Evolutionary conservation across 2,329 filamentous ascomycete genomes (phyloP).

Genomic region (Claviceps pazoutovae): DNA sequence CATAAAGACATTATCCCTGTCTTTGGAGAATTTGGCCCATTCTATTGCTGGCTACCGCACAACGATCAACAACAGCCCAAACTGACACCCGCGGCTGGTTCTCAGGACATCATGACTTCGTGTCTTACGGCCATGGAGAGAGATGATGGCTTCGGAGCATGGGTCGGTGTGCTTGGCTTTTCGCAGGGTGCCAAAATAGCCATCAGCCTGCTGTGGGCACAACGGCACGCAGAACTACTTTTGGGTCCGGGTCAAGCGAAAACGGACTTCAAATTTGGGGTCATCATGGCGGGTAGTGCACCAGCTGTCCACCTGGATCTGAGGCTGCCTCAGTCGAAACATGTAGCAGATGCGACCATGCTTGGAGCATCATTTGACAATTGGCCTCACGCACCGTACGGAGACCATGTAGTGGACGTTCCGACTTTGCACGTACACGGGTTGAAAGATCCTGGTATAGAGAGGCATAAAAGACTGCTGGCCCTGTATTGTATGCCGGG

Average conservation of each 20-base stretch:
- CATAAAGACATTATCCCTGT: constrained; percentile 50
- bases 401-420: constrained; percentile 16
- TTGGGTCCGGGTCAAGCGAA: not conserved
- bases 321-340: constrained; percentile 40
- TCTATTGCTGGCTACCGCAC: constrained; percentile 49
- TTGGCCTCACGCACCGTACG: constrained; percentile 34
- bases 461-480: constrained; percentile 34
- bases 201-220: constrained; percentile 46
- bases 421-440: constrained; percentile 30
- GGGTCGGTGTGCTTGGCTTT: constrained; percentile 50
- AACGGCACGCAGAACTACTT: constrained; percentile 24
- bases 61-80: constrained; percentile 25
- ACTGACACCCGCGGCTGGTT: constrained; percentile 33
- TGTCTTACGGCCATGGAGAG: constrained; percentile 33
- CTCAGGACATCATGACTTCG: constrained; percentile 25
- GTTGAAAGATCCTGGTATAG: constrained; percentile 46
- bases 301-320: constrained; percentile 18
- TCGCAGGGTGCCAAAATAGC: constrained; percentile 52
- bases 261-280: constrained; percentile 19
- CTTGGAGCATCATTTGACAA: constrained; percentile 13
- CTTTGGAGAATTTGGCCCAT: constrained; percentile 53
- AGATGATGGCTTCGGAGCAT: constrained; percentile 41
- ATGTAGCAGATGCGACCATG: constrained; percentile 13
- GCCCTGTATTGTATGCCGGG: constrained; percentile 44
- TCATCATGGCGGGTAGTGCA: constrained; percentile 21